Conservation (phyloP, 768 basidiomycete genomes). For the Kwoniella dendrophila region DNA sequence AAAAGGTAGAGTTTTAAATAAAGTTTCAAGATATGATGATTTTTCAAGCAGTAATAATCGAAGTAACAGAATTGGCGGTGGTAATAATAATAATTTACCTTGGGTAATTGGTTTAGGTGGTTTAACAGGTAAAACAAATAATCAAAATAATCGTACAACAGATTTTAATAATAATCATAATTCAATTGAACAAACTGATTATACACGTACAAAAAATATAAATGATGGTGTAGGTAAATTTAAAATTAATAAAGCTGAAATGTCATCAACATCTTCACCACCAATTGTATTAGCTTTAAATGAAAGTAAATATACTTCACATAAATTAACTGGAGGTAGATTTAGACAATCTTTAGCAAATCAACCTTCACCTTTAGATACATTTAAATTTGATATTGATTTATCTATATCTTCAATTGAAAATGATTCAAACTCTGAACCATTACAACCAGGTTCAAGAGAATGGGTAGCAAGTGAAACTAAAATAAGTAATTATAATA, state of each 20-base stretch:
- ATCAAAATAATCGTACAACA: not conserved
- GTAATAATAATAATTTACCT: slow-evolving; percentile 12
- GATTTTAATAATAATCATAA: not conserved
- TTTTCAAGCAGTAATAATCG: not conserved
- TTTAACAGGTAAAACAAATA: slow-evolving; percentile 8
- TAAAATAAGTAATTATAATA: not conserved
- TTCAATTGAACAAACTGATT: slow-evolving; percentile 20
- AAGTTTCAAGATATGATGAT: slow-evolving; percentile 9
- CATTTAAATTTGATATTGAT: slow-evolving; percentile 25
- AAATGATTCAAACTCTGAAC: not conserved
- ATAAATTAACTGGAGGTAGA: slow-evolving; percentile 5
- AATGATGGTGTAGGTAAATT: slow-evolving; percentile 22
- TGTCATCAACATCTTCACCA: slow-evolving; percentile 2
- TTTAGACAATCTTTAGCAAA: slow-evolving; percentile 11
- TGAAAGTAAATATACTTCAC: not conserved
- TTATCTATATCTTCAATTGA: slow-evolving; percentile 1
- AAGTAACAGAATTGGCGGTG: not conserved
- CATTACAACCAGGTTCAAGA: slow-evolving; percentile 5
- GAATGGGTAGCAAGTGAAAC: slow-evolving; percentile 27
- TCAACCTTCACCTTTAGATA: slow-evolving; percentile 22
- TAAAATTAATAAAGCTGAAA: slow-evolving; percentile 8
- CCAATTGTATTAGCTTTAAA: slow-evolving; percentile 17
- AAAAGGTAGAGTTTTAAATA: slow-evolving; percentile 23
- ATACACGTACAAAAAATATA: slow-evolving; percentile 3
- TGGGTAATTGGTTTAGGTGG: slow-evolving; percentile 24